Evolutionary conservation across 1,139 yeast genomes (phyloP).

Genomic region (Arxiozyma telluris): DNA sequence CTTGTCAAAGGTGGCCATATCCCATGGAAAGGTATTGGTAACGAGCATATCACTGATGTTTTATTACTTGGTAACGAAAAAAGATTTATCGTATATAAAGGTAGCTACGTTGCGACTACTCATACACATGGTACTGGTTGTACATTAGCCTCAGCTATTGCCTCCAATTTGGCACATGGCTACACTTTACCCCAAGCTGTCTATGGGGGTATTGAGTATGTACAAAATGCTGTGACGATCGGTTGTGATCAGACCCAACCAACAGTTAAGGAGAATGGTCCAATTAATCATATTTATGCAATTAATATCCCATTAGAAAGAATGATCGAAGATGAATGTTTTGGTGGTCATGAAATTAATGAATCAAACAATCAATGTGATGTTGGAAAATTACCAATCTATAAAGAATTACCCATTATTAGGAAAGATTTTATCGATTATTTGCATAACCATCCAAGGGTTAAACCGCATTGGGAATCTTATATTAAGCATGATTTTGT

Average conservation of each 20-base stretch:
- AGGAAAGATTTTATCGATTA: constrained; percentile 41
- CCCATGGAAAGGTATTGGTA: constrained; percentile 38
- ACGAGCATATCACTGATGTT: constrained; percentile 45
- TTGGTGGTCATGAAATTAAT: constrained; percentile 15
- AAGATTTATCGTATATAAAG: constrained; percentile 39
- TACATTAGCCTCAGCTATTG: constrained; percentile 73
- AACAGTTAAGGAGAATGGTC: constrained; percentile 51
- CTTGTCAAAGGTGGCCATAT: constrained; percentile 79
- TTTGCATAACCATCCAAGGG: constrained; percentile 48
- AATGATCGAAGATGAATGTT: constrained; percentile 26
- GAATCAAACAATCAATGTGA: neutral
- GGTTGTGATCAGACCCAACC: constrained; percentile 34
- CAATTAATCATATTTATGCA: constrained; percentile 51
- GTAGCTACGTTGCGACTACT: constrained; percentile 40
- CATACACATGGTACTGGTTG: constrained; percentile 91
- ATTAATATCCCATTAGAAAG: constrained; percentile 32
- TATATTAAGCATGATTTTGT: constrained; percentile 62
- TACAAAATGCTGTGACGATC: constrained; percentile 55
- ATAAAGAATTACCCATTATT: constrained; percentile 18
- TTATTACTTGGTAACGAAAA: constrained; percentile 42
- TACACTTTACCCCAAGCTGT: constrained; percentile 41
- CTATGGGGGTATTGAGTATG: constrained; percentile 50
- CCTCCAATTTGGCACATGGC: constrained; percentile 62
- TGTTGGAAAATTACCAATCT: neutral
- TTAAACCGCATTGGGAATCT: constrained; percentile 46